Evolutionary conservation across 1,284 basidiomycete species (phyloP).

Genomic region (Boletus nobilissimus): DNA sequence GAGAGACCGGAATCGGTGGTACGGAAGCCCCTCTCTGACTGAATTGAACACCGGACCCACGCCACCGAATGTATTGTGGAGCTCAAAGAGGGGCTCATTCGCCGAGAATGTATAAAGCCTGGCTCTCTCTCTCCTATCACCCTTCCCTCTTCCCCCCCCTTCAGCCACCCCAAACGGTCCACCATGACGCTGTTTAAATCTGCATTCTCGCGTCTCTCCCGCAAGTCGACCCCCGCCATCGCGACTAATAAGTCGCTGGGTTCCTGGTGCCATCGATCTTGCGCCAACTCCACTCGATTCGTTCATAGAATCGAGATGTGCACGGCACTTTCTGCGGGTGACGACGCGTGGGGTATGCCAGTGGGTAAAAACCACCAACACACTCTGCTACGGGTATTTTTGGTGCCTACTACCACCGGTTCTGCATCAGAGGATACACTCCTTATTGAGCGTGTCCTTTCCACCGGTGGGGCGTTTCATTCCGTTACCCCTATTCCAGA

Average conservation of each 20-base stretch:
- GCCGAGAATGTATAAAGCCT: no score
- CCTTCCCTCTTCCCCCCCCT: no score
- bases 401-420: not conserved
- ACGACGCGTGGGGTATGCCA: slow-evolving; percentile 12
- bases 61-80: no score
- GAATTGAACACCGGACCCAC: no score
- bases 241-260: slow-evolving; percentile 11
- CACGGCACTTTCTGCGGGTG: not conserved
- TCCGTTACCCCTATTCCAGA: no score
- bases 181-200: slow-evolving; percentile 21
- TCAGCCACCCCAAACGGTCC: no score
- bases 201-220: slow-evolving; percentile 8
- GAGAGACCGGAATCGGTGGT: no score
- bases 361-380: slow-evolving; percentile 8
- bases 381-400: slow-evolving; percentile 20
- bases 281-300: slow-evolving; percentile 1
- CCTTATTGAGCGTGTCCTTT: no score
- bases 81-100: no score
- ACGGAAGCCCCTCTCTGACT: no score
- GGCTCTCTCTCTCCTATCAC: no score
- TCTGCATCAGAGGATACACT: not conserved
- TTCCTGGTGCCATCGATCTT: slow-evolving; percentile 6
- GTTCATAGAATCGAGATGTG: slow-evolving; percentile 33
- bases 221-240: slow-evolving; percentile 4
- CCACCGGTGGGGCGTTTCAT: no score